Evolutionary conservation across 192 early-diverging fungal species (phyloP).

Genomic region (Rhizophlyctis rosea): DNA sequence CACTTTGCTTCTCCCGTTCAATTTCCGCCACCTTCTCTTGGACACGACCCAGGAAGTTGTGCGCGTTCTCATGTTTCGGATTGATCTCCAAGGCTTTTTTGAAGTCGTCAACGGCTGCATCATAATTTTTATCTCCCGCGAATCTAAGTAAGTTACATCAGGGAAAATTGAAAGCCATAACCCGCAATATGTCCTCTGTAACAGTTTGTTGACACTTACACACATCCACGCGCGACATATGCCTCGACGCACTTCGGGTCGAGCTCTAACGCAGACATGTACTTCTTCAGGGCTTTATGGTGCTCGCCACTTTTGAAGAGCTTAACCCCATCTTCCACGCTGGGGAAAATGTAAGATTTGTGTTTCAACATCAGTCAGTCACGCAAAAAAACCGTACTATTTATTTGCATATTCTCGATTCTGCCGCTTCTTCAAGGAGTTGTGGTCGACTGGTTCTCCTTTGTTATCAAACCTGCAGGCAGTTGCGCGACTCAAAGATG

Average conservation of each 20-base stretch:
- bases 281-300: slow-evolving; percentile 11
- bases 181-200: neutral
- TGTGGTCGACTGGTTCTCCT: neutral
- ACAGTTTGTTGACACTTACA: slow-evolving; percentile 10
- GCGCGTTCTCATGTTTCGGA: slow-evolving; percentile 13
- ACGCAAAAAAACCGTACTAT: slow-evolving; percentile 2
- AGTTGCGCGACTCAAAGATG: neutral
- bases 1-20: slow-evolving; percentile 24
- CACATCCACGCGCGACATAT: slow-evolving; percentile 19
- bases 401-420: slow-evolving; percentile 11
- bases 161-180: neutral
- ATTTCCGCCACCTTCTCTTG: slow-evolving; percentile 15
- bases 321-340: slow-evolving; percentile 17
- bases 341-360: neutral
- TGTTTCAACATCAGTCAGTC: neutral
- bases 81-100: slow-evolving; percentile 12
- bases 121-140: slow-evolving; percentile 14
- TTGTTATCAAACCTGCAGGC: neutral
- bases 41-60: slow-evolving; percentile 2
- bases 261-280: slow-evolving; percentile 10
- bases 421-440: slow-evolving; percentile 3
- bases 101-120: slow-evolving; percentile 16
- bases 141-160: neutral
- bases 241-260: slow-evolving; percentile 22
- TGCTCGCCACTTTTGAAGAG: slow-evolving; percentile 6